Conservation (phyloP, 169 alveolate genomes). For the Cryptosporidium ubiquitum region DNA sequence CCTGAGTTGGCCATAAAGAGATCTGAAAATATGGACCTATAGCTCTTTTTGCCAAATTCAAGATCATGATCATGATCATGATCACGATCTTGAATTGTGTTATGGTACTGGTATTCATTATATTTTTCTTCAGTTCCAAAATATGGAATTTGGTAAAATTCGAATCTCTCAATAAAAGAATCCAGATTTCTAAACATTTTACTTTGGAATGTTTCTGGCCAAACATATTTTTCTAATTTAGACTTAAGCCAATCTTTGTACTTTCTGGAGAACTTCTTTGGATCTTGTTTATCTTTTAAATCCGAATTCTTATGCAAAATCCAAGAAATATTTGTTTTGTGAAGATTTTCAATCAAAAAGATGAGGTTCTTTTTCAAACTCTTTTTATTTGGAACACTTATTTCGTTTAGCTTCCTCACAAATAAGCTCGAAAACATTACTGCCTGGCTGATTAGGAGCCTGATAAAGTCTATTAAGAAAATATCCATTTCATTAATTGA, state of each 20-base stretch:
- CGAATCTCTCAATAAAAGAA: slow-evolving; percentile 22
- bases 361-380: slow-evolving; percentile 13
- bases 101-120: neutral
- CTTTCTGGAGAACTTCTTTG: neutral
- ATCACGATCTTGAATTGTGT: neutral
- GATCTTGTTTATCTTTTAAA: neutral
- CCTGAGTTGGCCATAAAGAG: neutral
- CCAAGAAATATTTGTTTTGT: slow-evolving; percentile 21
- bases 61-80: neutral
- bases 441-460: slow-evolving; percentile 30
- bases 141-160: slow-evolving; percentile 1
- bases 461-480: neutral
- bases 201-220: slow-evolving; percentile 44
- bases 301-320: neutral
- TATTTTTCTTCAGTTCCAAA: neutral
- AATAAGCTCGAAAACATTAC: slow-evolving; percentile 19
- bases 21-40: neutral
- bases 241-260: slow-evolving; percentile 21
- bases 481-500: slow-evolving; percentile 7
- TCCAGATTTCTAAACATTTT: neutral
- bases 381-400: neutral
- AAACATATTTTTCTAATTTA: slow-evolving; percentile 27
- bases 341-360: slow-evolving; percentile 5
- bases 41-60: neutral
- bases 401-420: slow-evolving; percentile 22